Conservation (phyloP, 1,284 basidiomycete genomes). For the Leccinum huronense region DNA sequence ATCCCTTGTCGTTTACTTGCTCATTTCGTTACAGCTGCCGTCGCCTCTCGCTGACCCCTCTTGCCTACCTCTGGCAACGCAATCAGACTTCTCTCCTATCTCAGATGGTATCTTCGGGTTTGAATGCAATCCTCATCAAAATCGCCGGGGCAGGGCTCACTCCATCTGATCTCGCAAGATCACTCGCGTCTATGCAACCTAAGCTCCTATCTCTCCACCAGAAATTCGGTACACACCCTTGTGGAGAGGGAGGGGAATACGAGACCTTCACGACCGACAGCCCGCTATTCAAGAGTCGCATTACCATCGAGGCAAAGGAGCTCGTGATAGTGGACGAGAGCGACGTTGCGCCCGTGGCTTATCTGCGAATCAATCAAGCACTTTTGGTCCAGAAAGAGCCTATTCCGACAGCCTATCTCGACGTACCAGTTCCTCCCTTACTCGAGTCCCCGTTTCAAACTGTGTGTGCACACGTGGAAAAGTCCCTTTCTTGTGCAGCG, state of each 20-base stretch:
- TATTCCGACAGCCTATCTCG: slow-evolving; percentile 1
- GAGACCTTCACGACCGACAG: slow-evolving; percentile 92
- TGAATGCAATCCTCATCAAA: slow-evolving; percentile 91
- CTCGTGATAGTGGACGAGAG: slow-evolving; percentile 74
- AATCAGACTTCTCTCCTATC: slow-evolving; percentile 80
- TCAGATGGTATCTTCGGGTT: slow-evolving; percentile 82
- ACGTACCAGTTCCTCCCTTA: slow-evolving; percentile 47
- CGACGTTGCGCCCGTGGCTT: slow-evolving; percentile 84
- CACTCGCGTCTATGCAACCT: slow-evolving; percentile 72
- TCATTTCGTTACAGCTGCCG: slow-evolving; percentile 56
- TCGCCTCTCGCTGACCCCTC: slow-evolving; percentile 76
- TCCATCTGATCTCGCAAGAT: slow-evolving; percentile 76
- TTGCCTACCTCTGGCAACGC: slow-evolving; percentile 95
- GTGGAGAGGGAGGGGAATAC: slow-evolving; percentile 98
- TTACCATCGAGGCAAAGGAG: slow-evolving; percentile 70
- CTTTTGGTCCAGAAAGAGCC: slow-evolving; percentile 21
- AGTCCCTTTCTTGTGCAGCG: slow-evolving; percentile 7
- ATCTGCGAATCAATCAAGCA: slow-evolving; percentile 74
- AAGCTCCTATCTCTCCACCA: slow-evolving; percentile 77
- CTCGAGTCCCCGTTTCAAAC: slow-evolving; percentile 45
- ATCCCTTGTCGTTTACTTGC: neutral
- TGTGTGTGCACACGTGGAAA: slow-evolving; percentile 17
- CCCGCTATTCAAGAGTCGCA: slow-evolving; percentile 81
- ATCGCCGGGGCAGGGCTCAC: slow-evolving; percentile 93
- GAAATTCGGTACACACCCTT: slow-evolving; percentile 89